Conservation (phyloP, 2,329 filamentous ascomycete species). For the Fusarium staphyleae region DNA sequence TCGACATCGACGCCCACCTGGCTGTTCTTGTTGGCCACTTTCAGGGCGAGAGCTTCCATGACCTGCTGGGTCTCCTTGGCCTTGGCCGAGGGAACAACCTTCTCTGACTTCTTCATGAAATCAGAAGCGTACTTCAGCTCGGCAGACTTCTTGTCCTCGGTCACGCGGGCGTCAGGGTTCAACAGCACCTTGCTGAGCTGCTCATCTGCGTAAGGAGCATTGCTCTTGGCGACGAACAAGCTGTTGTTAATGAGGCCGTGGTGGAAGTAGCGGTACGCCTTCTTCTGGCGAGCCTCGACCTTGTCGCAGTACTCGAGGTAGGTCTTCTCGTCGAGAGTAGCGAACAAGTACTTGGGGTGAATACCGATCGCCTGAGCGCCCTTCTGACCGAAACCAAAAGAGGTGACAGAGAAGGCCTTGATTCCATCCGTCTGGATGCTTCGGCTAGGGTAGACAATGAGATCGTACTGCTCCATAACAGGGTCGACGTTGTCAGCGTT, state of each 20-base stretch:
- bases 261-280: constrained; percentile 98
- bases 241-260: constrained; percentile 98
- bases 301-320: constrained; percentile 85
- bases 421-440: constrained; percentile 96
- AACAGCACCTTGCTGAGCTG: constrained; percentile 89
- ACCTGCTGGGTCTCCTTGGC: constrained; percentile 73
- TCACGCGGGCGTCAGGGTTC: constrained; percentile 89
- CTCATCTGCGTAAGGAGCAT: constrained; percentile 87
- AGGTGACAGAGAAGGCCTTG: constrained; percentile 98
- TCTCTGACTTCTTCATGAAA: constrained; percentile 71
- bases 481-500: constrained; percentile 98
- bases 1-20: constrained; percentile 96
- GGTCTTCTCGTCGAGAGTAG: constrained; percentile 85
- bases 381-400: constrained; percentile 99
- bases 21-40: constrained; percentile 63
- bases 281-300: constrained; percentile 95
- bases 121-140: constrained; percentile 76
- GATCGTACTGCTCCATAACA: constrained; percentile 96
- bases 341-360: constrained; percentile 94
- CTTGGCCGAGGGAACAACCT: constrained; percentile 57
- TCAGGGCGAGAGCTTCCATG: constrained; percentile 77
- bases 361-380: constrained; percentile 97
- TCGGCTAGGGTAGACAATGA: constrained; percentile 95
- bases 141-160: constrained; percentile 83
- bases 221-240: constrained; percentile 93